These are phyloP conservation scores for Nigrospora oryzae DNA, from an alignment of 2,329 filamentous ascomycete genomes.

Conservation along the genomic window DNA sequence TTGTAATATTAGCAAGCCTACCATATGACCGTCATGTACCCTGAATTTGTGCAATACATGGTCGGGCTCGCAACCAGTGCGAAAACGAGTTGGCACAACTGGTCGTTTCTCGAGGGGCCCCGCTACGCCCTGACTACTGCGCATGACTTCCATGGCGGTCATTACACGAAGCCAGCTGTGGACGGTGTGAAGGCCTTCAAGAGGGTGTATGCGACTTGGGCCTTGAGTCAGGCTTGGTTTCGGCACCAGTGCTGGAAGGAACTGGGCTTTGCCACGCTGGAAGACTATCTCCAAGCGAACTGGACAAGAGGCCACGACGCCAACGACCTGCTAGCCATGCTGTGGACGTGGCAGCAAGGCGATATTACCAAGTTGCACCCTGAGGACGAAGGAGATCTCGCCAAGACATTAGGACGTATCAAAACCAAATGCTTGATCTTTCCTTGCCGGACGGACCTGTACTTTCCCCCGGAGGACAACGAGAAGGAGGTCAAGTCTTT, in stretches of 20 bases:
- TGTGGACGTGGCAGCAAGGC: conserved; percentile 31
- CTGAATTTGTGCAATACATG: conserved; percentile 34
- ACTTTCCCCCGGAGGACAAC: conserved; percentile 28
- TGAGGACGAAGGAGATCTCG: conserved; percentile 21
- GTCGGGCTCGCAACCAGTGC: conserved; percentile 43
- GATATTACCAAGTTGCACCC: conserved; percentile 19
- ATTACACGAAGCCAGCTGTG: conserved; percentile 11
- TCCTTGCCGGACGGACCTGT: conserved; percentile 28
- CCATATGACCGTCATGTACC: conserved; percentile 40
- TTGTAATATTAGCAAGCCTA: too few species aligned
- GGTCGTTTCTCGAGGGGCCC: conserved; percentile 45
- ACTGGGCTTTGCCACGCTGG: conserved; percentile 15
- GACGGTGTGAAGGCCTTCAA: conserved; percentile 27
- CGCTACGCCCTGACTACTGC: conserved; percentile 35
- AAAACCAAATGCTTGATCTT: conserved; percentile 26
- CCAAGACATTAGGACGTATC: conserved; percentile 23
- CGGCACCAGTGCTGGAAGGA: conserved; percentile 24
- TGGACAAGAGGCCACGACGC: conserved; percentile 17
- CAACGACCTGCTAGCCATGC: conserved; percentile 25
- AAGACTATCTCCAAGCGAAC: conserved; percentile 15
- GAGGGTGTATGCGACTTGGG: conserved; percentile 16
- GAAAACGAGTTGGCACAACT: conserved; percentile 41
- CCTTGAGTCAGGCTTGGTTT: conserved; percentile 29
- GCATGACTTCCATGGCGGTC: conserved; percentile 28
- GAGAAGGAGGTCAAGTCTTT: conserved; percentile 24